phyloP scores from a whole-genome alignment of 2,329 filamentous ascomycete species.

The Pseudogymnoascus sp. region DNA sequence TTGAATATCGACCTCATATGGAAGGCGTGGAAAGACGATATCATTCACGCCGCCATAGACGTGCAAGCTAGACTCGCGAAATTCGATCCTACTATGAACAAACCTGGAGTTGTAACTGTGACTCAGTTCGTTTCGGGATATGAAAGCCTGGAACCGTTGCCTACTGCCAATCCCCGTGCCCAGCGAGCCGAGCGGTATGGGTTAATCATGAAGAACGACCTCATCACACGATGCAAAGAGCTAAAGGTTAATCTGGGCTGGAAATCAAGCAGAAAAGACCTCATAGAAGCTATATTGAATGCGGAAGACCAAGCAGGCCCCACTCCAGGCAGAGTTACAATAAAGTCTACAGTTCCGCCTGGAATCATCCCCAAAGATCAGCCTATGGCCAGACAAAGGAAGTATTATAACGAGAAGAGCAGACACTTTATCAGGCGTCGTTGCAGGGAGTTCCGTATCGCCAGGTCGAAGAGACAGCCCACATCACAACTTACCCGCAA shows the following conservation, averaged over 20 bases:
- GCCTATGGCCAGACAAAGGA: neutral
- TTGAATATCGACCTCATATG: neutral
- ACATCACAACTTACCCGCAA: neutral
- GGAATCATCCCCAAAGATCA: neutral
- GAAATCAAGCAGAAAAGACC: neutral
- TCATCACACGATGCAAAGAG: neutral
- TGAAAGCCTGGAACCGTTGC: neutral
- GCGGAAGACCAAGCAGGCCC: neutral
- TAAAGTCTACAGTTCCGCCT: neutral
- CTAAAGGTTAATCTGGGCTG: neutral
- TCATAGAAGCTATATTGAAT: neutral
- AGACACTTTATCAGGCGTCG: neutral
- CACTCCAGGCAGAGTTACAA: neutral
- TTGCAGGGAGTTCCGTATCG: neutral
- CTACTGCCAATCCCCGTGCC: neutral
- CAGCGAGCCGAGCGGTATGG: neutral
- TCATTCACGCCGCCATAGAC: neutral
- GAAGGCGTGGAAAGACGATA: neutral
- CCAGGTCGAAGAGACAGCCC: neutral
- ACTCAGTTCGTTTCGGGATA: neutral
- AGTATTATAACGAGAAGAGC: neutral
- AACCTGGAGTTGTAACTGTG: neutral
- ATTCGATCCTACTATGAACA: neutral
- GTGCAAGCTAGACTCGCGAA: neutral
- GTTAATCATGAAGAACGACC: neutral